Evolutionary conservation across 192 early-diverging fungal genomes (phyloP), one percentile per base, ranked within the genome.

Genomic region (Linnemannia hyalina): DNA sequence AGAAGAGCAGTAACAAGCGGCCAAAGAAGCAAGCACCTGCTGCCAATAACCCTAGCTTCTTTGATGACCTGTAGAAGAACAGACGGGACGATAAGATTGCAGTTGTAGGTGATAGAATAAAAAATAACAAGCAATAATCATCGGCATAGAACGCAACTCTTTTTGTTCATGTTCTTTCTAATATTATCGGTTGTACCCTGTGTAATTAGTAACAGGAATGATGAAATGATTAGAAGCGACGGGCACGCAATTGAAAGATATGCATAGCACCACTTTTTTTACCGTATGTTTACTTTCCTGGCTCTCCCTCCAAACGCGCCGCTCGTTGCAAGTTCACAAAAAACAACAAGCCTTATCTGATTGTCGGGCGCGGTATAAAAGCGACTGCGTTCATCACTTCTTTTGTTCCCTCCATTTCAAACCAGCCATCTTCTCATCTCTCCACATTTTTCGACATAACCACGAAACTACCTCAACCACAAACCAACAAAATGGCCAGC

Each of bases 11-110:
- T 15, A 80, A 75, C 52, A 76, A 76, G 52, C 78, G 80, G 18
- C 84, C 84, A 46, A 80, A 86, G 76, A 86, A 81, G 65, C 73
- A 74, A 22, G 79, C 84, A 6, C 75, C 79, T 29, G 75, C 71
- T 36, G 60, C 57, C 4, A 81, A 11, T 63, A 86, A 80, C 29
- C 79, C 84, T 23, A 47, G 65, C 1, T 86, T 86, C 73, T 86
- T 86, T 81, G 84, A 86, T 32, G 84, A 86, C 26, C 52, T 86
- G 70, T 86, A 75, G 38, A 40, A 74, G 73, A 29, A 65, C 22
- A 7, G 0, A 10, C 2, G 4, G 55, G 11, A 11, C 10, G 60
- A 15, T 29, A 32, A 6, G 29, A 65, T 65, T 32, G 26, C 11
- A 35, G 3, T 65, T 65, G 57, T 29, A 11, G 8, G 60, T 10